Evolutionary conservation across 495 filamentous ascomycete genomes (phyloP), one percentile per base, ranked within the genome.

Genomic region (Hypoxylon trugodes): DNA sequence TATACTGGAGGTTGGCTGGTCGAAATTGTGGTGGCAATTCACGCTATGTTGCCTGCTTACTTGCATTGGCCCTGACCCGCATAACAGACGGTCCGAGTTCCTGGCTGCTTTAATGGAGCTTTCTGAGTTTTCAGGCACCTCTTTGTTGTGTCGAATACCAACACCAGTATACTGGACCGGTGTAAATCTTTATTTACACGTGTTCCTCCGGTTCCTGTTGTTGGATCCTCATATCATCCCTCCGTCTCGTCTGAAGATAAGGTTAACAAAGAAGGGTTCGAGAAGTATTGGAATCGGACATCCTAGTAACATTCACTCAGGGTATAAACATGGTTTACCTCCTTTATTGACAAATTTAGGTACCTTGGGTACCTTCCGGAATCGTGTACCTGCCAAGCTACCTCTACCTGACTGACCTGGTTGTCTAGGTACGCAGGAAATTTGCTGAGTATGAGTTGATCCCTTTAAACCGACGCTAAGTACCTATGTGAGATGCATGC

Each of bases 41-140:
- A 30, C 26, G 35, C 40, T 18, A 35, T 49, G 47, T 45, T 30
- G 52, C 35, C 38, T 48, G 43, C 59, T 63, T 55, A 54, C 49
- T 49, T 50, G 62, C 63, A 51, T 47, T 18, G 41, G 19, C 26
- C 35, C 25, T 45, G 28, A 63, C 51, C 41, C 43, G 42, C 55
- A 66, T 59, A 19, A 15, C 33, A 35, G 45, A 28, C 43, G 38
- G 63, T 30, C 46, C 56, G 56, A 19, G 25, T 48, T 24, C 12
- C 25, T 60, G 50, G 50, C 19, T 56, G n/a, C 32, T 43, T 13
- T n/a, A 6, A 45, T 45, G 56, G 15, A 30, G 8, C 30, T 26
- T 18, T 46, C 19, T 18, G 12, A 48, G 28, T 42, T 21, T 48
- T 21, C 16, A 46, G 42, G 7, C 1, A 24, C 19, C 16, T 26